Conservation (phyloP, 306 rosid species). For the Castanea sativa region DNA sequence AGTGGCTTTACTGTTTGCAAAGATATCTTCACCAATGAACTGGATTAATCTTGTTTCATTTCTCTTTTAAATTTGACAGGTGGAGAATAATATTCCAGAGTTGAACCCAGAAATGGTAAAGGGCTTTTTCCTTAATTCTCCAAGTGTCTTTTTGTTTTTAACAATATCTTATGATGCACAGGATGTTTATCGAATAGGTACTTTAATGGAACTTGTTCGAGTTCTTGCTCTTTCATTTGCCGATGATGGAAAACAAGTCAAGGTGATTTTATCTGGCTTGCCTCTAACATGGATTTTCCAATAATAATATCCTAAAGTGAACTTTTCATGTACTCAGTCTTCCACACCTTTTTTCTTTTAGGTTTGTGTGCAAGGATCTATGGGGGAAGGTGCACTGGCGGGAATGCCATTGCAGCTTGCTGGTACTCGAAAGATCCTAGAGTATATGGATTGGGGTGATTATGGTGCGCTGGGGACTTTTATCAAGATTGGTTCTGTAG, state of each 20-base stretch:
- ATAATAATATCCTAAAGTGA: neutral
- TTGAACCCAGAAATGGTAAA: slow-evolving; percentile 94
- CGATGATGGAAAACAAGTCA: slow-evolving; percentile 86
- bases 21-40: neutral
- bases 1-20: slow-evolving; percentile 4
- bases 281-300: slow-evolving; percentile 3
- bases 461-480: slow-evolving; percentile 84
- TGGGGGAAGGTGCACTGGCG: slow-evolving; percentile 97
- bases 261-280: slow-evolving; percentile 51
- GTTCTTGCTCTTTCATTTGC: slow-evolving; percentile 89
- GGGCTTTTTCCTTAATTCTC: slow-evolving; percentile 3
- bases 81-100: slow-evolving; percentile 92
- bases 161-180: slow-evolving; percentile 44
- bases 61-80: slow-evolving; percentile 52
- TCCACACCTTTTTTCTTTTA: slow-evolving; percentile 28
- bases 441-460: slow-evolving; percentile 99
- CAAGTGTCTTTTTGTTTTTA: slow-evolving; percentile 23
- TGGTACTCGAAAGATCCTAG: slow-evolving; percentile 79
- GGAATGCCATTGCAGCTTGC: slow-evolving; percentile 99
- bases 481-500: slow-evolving; percentile 86
- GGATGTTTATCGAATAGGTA: slow-evolving; percentile 98
- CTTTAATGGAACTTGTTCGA: slow-evolving; percentile 87
- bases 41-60: slow-evolving; percentile 27
- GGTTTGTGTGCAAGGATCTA: slow-evolving; percentile 99
- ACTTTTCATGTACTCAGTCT: slow-evolving; percentile 16